Evolutionary conservation across 352 stramenopile species (phyloP).

Genomic region (Pythium vanterpoolii): DNA sequence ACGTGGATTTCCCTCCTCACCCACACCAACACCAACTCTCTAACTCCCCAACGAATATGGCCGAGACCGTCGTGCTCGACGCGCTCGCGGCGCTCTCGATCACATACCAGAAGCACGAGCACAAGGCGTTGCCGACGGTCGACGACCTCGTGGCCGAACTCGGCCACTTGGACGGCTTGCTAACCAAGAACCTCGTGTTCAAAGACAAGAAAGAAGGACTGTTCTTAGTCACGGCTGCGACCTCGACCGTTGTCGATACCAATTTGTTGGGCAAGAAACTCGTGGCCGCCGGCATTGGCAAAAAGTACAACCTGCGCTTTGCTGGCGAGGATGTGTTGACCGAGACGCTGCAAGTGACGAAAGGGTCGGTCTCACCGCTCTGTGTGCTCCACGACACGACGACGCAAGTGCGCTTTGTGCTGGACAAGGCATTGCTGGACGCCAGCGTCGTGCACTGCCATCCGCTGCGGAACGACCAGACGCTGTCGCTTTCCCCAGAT

Average conservation of each 20-base stretch:
- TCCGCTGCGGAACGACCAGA: conserved; percentile 93
- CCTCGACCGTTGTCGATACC: conserved; percentile 87
- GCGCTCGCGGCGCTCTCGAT: conserved; percentile 67
- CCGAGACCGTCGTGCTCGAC: conserved; percentile 50
- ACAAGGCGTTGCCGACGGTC: conserved; percentile 62
- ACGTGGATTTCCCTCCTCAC: conserved; percentile 10
- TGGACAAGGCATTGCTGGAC: conserved; percentile 91
- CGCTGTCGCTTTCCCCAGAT: conserved; percentile 70
- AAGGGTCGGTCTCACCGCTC: conserved; percentile 93
- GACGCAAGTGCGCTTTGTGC: conserved; percentile 82
- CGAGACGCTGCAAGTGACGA: conserved; percentile 85
- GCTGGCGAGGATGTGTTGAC: conserved; percentile 84
- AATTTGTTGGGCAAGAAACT: conserved; percentile 90
- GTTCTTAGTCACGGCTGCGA: conserved; percentile 91
- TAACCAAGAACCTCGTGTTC: conserved; percentile 97
- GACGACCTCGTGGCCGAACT: conserved; percentile 68
- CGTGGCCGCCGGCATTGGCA: conserved; percentile 53
- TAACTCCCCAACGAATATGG: conserved; percentile 33
- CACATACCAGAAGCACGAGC: conserved; percentile 44
- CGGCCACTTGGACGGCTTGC: conserved; percentile 75
- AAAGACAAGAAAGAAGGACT: conserved; percentile 97
- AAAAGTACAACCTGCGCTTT: conserved; percentile 94
- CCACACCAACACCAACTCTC: neutral
- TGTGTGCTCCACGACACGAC: conserved; percentile 88
- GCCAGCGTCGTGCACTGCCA: conserved; percentile 82